Base-by-base conservation (phyloP, 441 rosid species). In the Euphorbia celastroides region DNA sequence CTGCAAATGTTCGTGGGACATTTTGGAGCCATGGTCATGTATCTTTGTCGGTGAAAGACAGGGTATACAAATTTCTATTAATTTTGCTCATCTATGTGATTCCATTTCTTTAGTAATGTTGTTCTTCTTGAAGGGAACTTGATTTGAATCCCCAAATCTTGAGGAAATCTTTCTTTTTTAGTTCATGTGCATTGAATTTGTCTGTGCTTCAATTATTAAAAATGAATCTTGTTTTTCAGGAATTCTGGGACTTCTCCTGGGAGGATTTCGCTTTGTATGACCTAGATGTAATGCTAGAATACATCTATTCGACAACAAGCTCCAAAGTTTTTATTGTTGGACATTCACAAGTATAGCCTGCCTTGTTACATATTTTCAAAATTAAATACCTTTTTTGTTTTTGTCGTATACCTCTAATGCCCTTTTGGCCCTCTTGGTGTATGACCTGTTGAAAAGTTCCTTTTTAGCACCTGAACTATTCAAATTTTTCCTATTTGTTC, bases 201-300 rank as follows among this genome's bases (percentile, higher is more conserved):
- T 34, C 38, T 34, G 9, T 34, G 38, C 38, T 34, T 34, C 9
- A 9, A 9, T 34, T 34, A 34, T 34, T 9, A 34, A 34, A 3
- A 4, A 34, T 34, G 9, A 25, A 38, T 41, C 27, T 16, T 14
- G 68, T 70, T 67, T 64, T 75, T 77, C 78, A 90, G 98, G 89
- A 88, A 19, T 93, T 79, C 79, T 93, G 98, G 97, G 89, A 93
- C 55, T 93, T 94, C 94, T 90, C 96, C 75, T 93, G 97, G 97
- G 86, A 93, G 88, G 97, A 93, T 65, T 77, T 90, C 79, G 98
- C 98, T 2, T 60, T 86, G 62, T 79, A 65, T 80, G 98, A 90
- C 77, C 83, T 88, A 27, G 81, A 90, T 50, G 90, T 72, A 84
- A 88, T 88, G 96, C 60, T 93, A 58, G 50, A 41, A 62, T 78